Evolutionary conservation across 768 basidiomycete genomes (phyloP).

Genomic region (Trametes gibbosa): DNA sequence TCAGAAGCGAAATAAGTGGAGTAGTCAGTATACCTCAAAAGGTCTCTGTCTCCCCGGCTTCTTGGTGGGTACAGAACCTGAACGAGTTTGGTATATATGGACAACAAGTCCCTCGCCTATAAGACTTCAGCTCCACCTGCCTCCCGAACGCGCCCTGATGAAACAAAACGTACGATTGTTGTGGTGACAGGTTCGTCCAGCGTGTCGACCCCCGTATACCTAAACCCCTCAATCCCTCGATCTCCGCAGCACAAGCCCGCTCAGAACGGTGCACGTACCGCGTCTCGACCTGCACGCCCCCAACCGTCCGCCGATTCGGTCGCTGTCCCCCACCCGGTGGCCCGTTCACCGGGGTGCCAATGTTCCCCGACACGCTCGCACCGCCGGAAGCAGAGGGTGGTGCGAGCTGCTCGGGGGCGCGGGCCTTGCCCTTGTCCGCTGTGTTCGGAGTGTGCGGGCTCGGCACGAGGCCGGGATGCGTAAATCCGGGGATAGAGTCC

Average conservation of each 20-base stretch:
- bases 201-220: constrained; percentile 83
- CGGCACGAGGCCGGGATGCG: constrained; percentile 53
- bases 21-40: constrained; percentile 55
- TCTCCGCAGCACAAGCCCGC: neutral
- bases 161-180: constrained; percentile 70
- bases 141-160: constrained; percentile 10
- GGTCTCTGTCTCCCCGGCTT: constrained; percentile 70
- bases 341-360: constrained; percentile 48
- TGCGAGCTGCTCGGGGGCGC: constrained; percentile 53
- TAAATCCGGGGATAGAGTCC: constrained; percentile 76
- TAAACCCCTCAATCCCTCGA: constrained; percentile 25
- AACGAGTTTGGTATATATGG: constrained; percentile 88
- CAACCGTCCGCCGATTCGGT: constrained; percentile 62
- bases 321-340: constrained; percentile 32
- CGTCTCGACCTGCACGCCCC: constrained; percentile 87
- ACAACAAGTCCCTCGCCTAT: constrained; percentile 86
- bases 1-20: neutral
- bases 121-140: neutral
- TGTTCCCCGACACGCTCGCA: constrained; percentile 60
- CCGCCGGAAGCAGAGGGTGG: constrained; percentile 39
- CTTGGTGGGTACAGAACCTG: constrained; percentile 89
- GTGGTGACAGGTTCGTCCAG: constrained; percentile 88
- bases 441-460: constrained; percentile 33
- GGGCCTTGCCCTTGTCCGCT: constrained; percentile 69
- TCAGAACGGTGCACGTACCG: constrained; percentile 47